Base-by-base conservation (phyloP, 2,329 filamentous ascomycete genomes). In the Sporothrix schenckii region DNA sequence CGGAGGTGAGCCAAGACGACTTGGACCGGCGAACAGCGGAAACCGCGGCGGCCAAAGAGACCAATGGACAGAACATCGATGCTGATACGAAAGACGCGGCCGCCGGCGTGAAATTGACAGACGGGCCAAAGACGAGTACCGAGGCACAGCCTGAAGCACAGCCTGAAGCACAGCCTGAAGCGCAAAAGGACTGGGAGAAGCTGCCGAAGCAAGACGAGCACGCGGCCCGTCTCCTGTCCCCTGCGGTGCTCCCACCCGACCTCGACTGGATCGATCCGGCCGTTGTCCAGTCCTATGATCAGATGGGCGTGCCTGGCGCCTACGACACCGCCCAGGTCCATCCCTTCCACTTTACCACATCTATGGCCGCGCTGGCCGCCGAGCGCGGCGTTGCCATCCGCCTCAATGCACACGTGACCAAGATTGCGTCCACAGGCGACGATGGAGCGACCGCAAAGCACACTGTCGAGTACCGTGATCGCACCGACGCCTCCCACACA, bases 321-420 rank as follows among this genome's bases (percentile, higher is more conserved):
- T 86, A 85, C 1, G 92, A 93, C 72, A 98, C 95, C 1, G 92
- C 95, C 0, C 95, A 99, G 80, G 94, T 98, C 2, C 94, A 99
- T 76, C 95, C 95, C 0, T 92, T 90, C 72, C 89, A 93, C 58
- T 98, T 99, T 77, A 98, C 95, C 0, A 94, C 88, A 0, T 85
- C 89, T 19, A 96, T 98, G 80, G 92, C 92, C 4, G 83, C 88
- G 54, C 84, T 97, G 14, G 93, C 94, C 0, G 81, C 86, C 70
- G 87, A 92, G 67, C 86, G 85, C 34, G 92, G 92, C 2, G 88
- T 86, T 74, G 86, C 89, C 27, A 84, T 97, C 68, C 83, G 88
- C 41, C 83, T 90, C 56, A 89, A 89, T 11, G 86, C 88, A 1
- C 82, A 83, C 71, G 93, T 93, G 3, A 92, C 87, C 2, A 82